These are phyloP conservation scores for Penicillium nucicola DNA, from an alignment of 495 filamentous ascomycete genomes.

Conservation along the genomic window DNA sequence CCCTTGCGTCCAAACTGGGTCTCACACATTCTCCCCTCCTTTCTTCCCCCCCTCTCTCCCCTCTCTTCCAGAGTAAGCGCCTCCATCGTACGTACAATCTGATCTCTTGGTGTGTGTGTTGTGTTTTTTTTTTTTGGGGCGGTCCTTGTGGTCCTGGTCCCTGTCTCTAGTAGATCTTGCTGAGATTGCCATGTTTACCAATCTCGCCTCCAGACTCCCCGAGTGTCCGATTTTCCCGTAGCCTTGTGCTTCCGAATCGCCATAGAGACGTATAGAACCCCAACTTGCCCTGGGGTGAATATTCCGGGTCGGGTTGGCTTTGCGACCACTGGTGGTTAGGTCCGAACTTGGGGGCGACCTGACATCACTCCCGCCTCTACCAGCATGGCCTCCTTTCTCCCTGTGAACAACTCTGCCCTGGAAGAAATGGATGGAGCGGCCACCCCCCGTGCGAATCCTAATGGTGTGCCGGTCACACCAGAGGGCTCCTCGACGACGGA, in stretches of 20 bases:
- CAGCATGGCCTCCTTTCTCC: conserved; percentile 62
- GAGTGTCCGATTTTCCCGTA: conserved; percentile 25
- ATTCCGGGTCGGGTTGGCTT: conserved; percentile 20
- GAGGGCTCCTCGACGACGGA: conserved; percentile 27
- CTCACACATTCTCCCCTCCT: conserved; percentile 13
- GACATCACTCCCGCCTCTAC: conserved; percentile 42
- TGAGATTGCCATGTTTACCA: conserved; percentile 22
- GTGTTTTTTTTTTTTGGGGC: neutral
- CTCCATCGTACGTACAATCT: conserved; percentile 18
- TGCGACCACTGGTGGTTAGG: conserved; percentile 22
- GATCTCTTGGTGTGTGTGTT: no score
- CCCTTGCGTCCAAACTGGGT: conserved; percentile 20
- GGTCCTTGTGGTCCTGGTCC: no score
- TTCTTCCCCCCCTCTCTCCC: neutral
- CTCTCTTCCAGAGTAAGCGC: conserved; percentile 6
- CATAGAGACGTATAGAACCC: conserved; percentile 16
- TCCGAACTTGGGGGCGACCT: conserved; percentile 24
- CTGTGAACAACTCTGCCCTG: conserved; percentile 71
- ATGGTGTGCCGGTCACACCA: conserved; percentile 33
- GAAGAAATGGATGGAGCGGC: conserved; percentile 55
- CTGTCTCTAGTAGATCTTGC: conserved; percentile 1
- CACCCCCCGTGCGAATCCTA: conserved; percentile 56
- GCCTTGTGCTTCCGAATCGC: conserved; percentile 13
- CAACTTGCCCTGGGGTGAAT: conserved; percentile 12
- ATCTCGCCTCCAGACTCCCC: conserved; percentile 16